Evolutionary conservation across 257 asterid species (phyloP).

Genomic region (Cruciata laevipes): DNA sequence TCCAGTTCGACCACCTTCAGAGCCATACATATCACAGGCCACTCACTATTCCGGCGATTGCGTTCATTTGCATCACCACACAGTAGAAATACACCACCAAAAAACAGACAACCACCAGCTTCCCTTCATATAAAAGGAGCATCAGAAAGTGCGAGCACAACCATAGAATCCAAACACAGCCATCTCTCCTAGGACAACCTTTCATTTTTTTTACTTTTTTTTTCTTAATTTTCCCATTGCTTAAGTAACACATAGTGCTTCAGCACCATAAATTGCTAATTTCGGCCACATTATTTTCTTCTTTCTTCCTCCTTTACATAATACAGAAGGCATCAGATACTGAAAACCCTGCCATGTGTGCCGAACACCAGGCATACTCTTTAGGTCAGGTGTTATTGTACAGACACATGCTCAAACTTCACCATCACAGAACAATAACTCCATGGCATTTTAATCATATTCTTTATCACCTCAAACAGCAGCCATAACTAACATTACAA

Average conservation of each 20-base stretch:
- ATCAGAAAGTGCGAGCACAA: not conserved
- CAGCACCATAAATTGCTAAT: not conserved
- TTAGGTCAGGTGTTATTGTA: not conserved
- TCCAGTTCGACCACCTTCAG: not conserved
- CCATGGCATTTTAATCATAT: not conserved
- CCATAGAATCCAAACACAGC: not conserved
- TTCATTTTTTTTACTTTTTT: not conserved
- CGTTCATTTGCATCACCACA: not conserved
- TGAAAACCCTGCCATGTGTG: not conserved
- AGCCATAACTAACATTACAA: constrained; percentile 13
- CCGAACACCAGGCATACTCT: not conserved
- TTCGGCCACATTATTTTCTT: not conserved
- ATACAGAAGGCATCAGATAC: constrained; percentile 1
- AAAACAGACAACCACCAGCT: not conserved
- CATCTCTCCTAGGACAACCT: not conserved
- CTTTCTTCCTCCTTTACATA: constrained; percentile 1
- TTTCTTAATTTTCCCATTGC: not conserved
- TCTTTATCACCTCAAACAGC: not conserved
- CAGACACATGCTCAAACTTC: not conserved
- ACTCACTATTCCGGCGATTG: not conserved
- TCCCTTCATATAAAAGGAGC: not conserved
- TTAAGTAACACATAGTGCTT: not conserved
- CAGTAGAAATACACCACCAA: not conserved
- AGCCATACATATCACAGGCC: not conserved
- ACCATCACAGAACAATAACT: not conserved